These are phyloP conservation scores for Picochlorum sp. DNA, from an alignment of 139 green algal genomes.

Conservation along the genomic window DNA sequence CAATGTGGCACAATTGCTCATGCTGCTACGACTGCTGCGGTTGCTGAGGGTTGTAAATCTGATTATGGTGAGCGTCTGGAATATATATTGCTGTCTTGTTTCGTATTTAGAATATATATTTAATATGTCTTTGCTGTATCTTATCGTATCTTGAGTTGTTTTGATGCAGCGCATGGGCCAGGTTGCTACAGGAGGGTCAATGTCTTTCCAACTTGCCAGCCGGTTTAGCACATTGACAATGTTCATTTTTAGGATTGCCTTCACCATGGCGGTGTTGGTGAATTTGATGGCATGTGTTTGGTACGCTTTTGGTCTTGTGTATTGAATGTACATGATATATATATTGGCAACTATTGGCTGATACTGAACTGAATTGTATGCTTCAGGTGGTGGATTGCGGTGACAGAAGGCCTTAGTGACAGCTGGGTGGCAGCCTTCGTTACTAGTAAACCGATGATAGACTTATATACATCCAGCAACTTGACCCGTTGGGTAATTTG, in stretches of 20 bases:
- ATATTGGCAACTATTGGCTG: background rate
- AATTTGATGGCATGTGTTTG: constrained; percentile 15
- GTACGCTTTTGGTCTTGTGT: too few relatives aligned
- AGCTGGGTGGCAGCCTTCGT: constrained; percentile 4
- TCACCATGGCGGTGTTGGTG: constrained; percentile 10
- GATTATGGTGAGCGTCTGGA: background rate
- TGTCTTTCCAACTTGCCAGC: background rate
- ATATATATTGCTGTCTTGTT: too few relatives aligned
- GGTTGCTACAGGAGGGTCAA: background rate
- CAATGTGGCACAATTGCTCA: background rate
- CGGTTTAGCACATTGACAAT: background rate
- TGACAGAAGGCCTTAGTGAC: constrained; percentile 4
- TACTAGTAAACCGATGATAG: background rate
- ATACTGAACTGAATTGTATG: background rate
- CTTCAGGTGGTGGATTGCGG: constrained; percentile 8
- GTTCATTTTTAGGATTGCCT: background rate
- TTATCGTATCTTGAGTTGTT: too few relatives aligned
- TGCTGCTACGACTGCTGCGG: constrained; percentile 10
- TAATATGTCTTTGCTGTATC: too few relatives aligned
- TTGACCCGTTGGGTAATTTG: constrained; percentile 6
- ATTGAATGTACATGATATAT: background rate
- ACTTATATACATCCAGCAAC: background rate
- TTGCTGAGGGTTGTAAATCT: constrained; percentile 5
- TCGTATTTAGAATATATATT: too few relatives aligned
- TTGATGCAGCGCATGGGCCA: background rate